These are phyloP conservation scores for Trichosanthes cucumerina DNA, from an alignment of 306 rosid genomes.

Conservation along the genomic window DNA sequence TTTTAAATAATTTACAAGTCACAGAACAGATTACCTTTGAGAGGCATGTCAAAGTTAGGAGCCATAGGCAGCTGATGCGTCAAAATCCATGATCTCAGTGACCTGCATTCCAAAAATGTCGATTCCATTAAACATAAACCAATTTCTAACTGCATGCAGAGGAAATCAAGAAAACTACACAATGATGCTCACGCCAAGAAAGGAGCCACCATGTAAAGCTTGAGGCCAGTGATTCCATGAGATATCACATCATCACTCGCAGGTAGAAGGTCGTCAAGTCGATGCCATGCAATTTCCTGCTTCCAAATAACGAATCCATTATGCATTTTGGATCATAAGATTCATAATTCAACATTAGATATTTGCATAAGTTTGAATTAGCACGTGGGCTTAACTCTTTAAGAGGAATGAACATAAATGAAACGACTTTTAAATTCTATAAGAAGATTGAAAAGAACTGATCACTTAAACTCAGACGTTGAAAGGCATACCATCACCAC, in stretches of 20 bases:
- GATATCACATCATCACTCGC: slow-evolving; percentile 79
- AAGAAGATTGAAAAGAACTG: not conserved
- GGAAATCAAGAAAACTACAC: slow-evolving; percentile 20
- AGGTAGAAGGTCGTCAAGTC: slow-evolving; percentile 83
- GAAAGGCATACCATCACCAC: not conserved
- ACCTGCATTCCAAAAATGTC: slow-evolving; percentile 32
- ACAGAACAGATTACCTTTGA: slow-evolving; percentile 36
- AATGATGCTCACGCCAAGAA: slow-evolving; percentile 61
- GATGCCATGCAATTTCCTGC: slow-evolving; percentile 98
- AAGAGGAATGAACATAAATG: not conserved
- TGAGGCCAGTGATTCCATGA: slow-evolving; percentile 89
- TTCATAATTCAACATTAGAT: not conserved
- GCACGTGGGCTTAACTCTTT: not conserved
- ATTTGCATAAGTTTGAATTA: not conserved
- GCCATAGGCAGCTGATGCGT: slow-evolving; percentile 44
- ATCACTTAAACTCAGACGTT: not conserved
- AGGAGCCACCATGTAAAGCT: slow-evolving; percentile 98
- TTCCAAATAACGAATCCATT: slow-evolving; percentile 13
- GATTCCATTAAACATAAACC: slow-evolving; percentile 16
- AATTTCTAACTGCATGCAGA: slow-evolving; percentile 2
- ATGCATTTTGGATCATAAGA: slow-evolving; percentile 15
- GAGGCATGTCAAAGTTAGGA: slow-evolving; percentile 62
- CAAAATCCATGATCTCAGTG: slow-evolving; percentile 67
- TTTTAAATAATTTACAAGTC: not conserved
- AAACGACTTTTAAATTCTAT: not conserved